Evolutionary conservation across 202 grass and related monocot species (phyloP), one percentile per base, ranked within the genome.

Genomic region (Musa balbisiana): DNA sequence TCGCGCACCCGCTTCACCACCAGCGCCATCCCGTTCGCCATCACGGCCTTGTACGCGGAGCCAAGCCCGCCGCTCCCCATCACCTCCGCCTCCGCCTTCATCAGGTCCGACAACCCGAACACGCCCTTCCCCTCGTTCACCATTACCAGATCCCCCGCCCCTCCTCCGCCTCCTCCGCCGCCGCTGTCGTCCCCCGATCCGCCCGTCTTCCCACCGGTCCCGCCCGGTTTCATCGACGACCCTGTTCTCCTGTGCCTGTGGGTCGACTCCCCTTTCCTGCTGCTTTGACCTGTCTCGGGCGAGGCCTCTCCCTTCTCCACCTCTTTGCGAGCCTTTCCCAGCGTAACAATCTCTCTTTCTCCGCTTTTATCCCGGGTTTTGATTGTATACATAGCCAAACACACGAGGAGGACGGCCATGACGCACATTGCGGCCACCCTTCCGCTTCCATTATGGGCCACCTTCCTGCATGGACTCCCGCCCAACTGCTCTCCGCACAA

Each of bases 1-100:
- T 93, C 88, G 29, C 83, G 84, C 19, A 89, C 72, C 64, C 93
- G 84, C 75, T 97, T 97, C 19, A 97, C 93, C 8, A 87, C 86
- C 5, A 89, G 78, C 22, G 72, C 78, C 20, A 84, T 72, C 9
- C 89, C 92, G 60, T 22, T 90, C 2, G 80, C 67, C 89, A 92
- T 78, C 52, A 84, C 85, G 26, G 87, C 92, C 84, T 96, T 96
- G 82, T 90, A 96, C 4, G 82, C 77, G 15, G 92, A 88, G 64
- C 87, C 89, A 24, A 84, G 21, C 29, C 87, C 88, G 59, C 87
- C 82, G 76, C 78, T 79, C 0, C 90, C 88, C 67, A 91, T 79
- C 84, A 93, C 80, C 89, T 93, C 84, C 0, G 93, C 90, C 1
- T 88, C 88, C 24, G 93, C 93, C 79, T 97, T 97, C 93, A 97